Conservation (phyloP, 2,329 filamentous ascomycete genomes). For the Cytospora mali region DNA sequence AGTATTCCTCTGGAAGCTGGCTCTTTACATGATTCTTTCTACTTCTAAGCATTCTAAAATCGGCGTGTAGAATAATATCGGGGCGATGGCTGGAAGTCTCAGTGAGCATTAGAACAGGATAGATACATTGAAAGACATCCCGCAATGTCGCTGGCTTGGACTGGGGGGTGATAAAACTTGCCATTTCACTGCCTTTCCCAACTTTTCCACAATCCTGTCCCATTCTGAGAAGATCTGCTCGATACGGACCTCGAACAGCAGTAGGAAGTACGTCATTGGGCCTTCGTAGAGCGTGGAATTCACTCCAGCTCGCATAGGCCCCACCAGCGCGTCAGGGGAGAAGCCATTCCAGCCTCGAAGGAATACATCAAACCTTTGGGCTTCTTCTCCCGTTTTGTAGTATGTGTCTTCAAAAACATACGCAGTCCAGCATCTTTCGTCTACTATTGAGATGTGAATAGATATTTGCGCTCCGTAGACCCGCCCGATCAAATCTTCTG, state of each 20-base stretch:
- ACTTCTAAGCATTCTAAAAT: accelerated
- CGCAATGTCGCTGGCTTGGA: no score
- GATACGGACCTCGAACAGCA: neutral
- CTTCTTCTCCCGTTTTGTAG: neutral
- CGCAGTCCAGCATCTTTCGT: neutral
- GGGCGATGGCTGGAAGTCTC: neutral
- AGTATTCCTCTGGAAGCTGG: conserved; percentile 8
- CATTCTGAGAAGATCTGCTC: neutral
- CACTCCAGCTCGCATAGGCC: neutral
- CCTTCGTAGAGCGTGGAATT: neutral
- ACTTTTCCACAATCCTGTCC: neutral
- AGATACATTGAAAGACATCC: neutral
- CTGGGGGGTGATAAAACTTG: no score
- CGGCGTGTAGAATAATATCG: neutral
- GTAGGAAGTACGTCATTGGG: conserved; percentile 1
- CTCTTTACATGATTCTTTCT: neutral
- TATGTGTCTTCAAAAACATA: conserved; percentile 7
- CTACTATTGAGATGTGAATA: neutral
- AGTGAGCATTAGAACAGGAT: neutral
- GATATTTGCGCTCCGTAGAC: conserved; percentile 13
- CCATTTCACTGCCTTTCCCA: neutral
- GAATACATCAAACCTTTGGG: neutral
- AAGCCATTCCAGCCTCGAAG: neutral
- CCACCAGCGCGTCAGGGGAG: neutral
- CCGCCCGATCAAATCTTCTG: neutral